phyloP scores from a whole-genome alignment of 202 grass and related monocot species.

The Hordeum pubiflorum region DNA sequence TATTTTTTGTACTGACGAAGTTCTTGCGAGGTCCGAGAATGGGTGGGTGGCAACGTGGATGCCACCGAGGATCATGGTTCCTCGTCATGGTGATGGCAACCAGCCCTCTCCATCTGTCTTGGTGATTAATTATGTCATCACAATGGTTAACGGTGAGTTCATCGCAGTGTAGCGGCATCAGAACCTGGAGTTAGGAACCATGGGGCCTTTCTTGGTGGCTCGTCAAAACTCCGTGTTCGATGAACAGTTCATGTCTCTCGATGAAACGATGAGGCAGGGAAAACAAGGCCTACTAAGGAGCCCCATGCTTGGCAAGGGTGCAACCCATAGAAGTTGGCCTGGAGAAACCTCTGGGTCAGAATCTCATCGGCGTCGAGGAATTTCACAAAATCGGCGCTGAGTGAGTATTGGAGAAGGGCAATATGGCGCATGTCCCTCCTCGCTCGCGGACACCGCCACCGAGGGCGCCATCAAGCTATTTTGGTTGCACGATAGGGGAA shows the following conservation, averaged over 20 bases:
- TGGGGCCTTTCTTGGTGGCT: constrained; percentile 30
- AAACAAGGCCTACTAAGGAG: background rate
- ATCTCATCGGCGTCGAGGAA: too few species aligned
- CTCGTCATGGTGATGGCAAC: background rate
- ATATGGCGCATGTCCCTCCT: too few species aligned
- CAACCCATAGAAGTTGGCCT: too few species aligned
- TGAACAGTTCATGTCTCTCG: constrained; percentile 15
- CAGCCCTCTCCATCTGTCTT: background rate
- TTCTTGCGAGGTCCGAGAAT: background rate
- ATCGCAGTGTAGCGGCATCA: background rate
- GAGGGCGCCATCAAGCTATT: too few species aligned
- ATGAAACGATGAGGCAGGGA: background rate
- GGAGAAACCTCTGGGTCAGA: too few species aligned
- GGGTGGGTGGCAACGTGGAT: background rate
- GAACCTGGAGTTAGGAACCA: constrained; percentile 41
- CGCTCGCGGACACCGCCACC: too few species aligned
- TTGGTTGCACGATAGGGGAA: too few species aligned
- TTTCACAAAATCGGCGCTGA: too few species aligned
- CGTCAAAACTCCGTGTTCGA: background rate
- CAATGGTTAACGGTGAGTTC: background rate
- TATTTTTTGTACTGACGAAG: background rate
- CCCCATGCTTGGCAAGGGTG: background rate
- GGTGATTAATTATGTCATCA: background rate
- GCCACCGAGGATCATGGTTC: background rate
- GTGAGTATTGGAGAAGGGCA: too few species aligned